Evolutionary conservation across 2,329 filamentous ascomycete genomes (phyloP).

Genomic region (Diaporthe ampelina): DNA sequence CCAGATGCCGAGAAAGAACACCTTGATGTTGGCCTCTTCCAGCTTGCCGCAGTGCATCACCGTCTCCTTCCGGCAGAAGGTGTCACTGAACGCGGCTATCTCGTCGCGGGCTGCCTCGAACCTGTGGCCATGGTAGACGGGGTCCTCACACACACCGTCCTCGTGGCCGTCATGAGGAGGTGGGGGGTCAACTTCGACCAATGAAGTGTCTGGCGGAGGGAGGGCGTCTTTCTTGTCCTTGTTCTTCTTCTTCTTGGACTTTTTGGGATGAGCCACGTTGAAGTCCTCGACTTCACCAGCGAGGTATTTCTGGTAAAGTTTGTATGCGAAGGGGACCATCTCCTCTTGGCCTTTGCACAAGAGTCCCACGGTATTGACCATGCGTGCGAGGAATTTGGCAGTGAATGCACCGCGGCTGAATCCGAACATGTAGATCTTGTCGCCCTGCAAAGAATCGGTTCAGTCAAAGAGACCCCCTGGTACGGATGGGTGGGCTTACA

Average conservation of each 20-base stretch:
- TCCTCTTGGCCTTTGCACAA: slow-evolving; percentile 67
- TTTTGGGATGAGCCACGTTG: slow-evolving; percentile 42
- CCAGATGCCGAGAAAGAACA: slow-evolving; percentile 69
- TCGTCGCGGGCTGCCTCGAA: slow-evolving; percentile 49
- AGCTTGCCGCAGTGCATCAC: slow-evolving; percentile 34
- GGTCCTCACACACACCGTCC: slow-evolving; percentile 37
- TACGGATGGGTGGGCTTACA: slow-evolving; percentile 45
- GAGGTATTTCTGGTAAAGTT: slow-evolving; percentile 58
- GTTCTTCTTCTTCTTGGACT: slow-evolving; percentile 48
- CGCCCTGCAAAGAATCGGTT: slow-evolving; percentile 51
- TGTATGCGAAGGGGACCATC: slow-evolving; percentile 65
- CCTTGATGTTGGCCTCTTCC: slow-evolving; percentile 56
- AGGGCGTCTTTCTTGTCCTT: slow-evolving; percentile 36
- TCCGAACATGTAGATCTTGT: slow-evolving; percentile 68
- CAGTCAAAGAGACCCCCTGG: not conserved
- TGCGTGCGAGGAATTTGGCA: slow-evolving; percentile 65
- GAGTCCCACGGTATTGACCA: slow-evolving; percentile 64
- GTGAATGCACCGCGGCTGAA: slow-evolving; percentile 67
- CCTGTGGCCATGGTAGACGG: slow-evolving; percentile 12
- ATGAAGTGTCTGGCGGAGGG: slow-evolving; percentile 33
- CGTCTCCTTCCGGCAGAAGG: slow-evolving; percentile 59
- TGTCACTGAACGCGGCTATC: slow-evolving; percentile 61
- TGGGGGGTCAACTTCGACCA: slow-evolving; percentile 43
- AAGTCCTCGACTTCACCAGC: slow-evolving; percentile 55
- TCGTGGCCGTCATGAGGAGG: slow-evolving; percentile 44